These are phyloP conservation scores for Psidium guajava DNA, from an alignment of 345 rosid species.

Conservation along the genomic window DNA sequence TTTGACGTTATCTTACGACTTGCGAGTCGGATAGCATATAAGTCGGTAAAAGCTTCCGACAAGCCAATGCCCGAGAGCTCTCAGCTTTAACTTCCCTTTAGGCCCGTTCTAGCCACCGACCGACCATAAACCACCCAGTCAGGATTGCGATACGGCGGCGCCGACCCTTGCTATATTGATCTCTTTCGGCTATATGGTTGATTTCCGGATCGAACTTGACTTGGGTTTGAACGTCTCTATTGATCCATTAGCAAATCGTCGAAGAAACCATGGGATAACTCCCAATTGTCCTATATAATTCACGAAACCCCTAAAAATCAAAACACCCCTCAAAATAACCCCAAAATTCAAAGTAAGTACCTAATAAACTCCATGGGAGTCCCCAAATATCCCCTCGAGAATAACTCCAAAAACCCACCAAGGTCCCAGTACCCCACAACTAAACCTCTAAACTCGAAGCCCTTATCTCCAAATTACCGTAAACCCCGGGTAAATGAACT, in stretches of 20 bases:
- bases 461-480: neutral
- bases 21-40: neutral
- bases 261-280: too few species aligned
- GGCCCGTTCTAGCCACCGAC: neutral
- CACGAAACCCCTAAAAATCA: too few species aligned
- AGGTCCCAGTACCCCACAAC: too few species aligned
- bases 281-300: too few species aligned
- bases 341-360: too few species aligned
- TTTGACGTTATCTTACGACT: neutral
- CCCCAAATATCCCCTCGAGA: too few species aligned
- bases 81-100: neutral
- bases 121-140: neutral
- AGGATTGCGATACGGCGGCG: neutral
- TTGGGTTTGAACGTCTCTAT: too few species aligned
- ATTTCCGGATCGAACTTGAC: neutral
- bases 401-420: too few species aligned
- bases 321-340: too few species aligned
- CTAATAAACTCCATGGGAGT: too few species aligned
- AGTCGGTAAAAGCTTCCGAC: too few species aligned
- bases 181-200: neutral
- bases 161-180: neutral
- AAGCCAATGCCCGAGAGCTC: neutral
- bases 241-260: too few species aligned
- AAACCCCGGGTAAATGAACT: neutral
- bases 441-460: neutral